Base-by-base conservation (phyloP, 2,329 filamentous ascomycete species). In the Geosmithia putterillii region DNA sequence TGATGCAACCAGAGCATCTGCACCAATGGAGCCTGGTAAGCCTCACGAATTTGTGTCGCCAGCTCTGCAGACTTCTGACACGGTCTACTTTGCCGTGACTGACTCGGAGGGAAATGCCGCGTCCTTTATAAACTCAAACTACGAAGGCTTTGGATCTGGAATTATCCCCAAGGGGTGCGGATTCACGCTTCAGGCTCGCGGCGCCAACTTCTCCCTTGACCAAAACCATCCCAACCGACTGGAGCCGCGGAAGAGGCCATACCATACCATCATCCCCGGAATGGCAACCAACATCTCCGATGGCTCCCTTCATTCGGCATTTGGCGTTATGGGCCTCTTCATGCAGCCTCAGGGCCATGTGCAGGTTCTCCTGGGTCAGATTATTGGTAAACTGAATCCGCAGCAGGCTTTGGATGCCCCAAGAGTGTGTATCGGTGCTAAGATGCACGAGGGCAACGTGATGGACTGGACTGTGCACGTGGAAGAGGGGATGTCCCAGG, bases 311-410 rank as follows among this genome's bases (percentile, higher is more conserved):
- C 86, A 95, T 60, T 83, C 79, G 4, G 84, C 94, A 0, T 95
- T 90, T 54, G 92, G 92, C 43, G 90, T 96, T 47, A 96, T 96
- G 92, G 92, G 92, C 42, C 90, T 88, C 2, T 96, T 94, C 64
- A 96, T 96, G 85, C 92, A 98, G 65, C 92, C 92, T 0, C 92
- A 96, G 62, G 92, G 90, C 19, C 92, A 96, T 47, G 81, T 96
- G 0, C 92, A 96, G 62, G 88, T 95, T 1, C 65, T 98, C 9
- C 70, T 96, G 2, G 94, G 94, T 51, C 89, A 94, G 74, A 64
- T 94, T 1, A 77, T 88, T 0, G 94, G 89, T 52, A 79, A 80
- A 2, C 70, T 87, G 43, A 83, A 81, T 48, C 88, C 89, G 1
- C 92, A 98, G 62, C 79, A 86, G 46, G 88, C 90, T 3, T 73